Base-by-base conservation (phyloP, 2,329 filamentous ascomycete genomes). In the Apiospora hydei region DNA sequence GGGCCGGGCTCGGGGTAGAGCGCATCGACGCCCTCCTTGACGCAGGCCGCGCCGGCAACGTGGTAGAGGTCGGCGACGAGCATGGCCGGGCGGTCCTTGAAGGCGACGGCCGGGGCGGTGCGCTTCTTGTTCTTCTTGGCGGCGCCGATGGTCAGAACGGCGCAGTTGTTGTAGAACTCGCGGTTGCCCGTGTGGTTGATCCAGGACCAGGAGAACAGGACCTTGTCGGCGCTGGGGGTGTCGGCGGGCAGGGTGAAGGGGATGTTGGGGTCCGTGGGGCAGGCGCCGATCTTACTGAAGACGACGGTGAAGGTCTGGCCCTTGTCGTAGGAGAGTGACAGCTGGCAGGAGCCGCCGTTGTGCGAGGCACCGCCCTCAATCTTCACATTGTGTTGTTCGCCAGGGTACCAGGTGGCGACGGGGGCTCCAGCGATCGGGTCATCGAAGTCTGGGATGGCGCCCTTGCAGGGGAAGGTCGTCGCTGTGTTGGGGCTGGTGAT, bases 131-230 rank as follows among this genome's bases (percentile, higher is more conserved):
- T 43, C 43, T 46, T 72, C 47, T 75, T 77, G 71, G 79, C 78
- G 68, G 81, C 80, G 41, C 82, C 81, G 71, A 80, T 82, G 79
- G 95, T 90, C 76, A 95, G 88, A 69, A 88, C 86, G 10, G 93
- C 93, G 79, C 94, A 96, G 83, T 94, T 94, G 92, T 94, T 94
- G 87, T 96, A 96, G 89, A 93, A 93, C 81, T 96, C 93, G 67
- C 93, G 88, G 83, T 95, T 95, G 38, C 93, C 93, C 53, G 92
- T 82, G 75, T 90, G 85, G 85, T 94, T 94, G 84, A 93, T 92
- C 92, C 92, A 94, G 38, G 90, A 90, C 94, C 94, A 96, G 49
- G 90, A 90, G 69, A 95, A 88, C 64, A 95, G 81, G 72, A 90
- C 92, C 46, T 91, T 88, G 82, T 82, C 85, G 73, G 82, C 78